Percentiles rank a stretch among this genome's conserved stretches.
Evolutionary conservation across 441 rosid species (phyloP).

Genomic region (Gossypium gossypioides): DNA sequence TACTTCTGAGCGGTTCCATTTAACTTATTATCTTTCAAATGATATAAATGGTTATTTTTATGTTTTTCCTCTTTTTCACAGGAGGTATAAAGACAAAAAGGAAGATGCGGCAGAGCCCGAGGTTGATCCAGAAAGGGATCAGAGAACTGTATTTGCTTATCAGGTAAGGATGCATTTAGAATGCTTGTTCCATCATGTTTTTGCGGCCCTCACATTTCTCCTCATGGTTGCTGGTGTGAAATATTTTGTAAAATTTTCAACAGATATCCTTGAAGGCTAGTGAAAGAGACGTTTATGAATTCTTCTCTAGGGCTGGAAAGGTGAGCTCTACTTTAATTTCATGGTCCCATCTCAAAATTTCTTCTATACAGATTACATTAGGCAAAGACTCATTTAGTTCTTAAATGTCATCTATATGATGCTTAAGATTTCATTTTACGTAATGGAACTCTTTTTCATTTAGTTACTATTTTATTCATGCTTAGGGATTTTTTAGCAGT

Average conservation of each 20-base stretch:
- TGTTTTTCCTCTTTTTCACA: slow-evolving; percentile 30
- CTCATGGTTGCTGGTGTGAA: not conserved
- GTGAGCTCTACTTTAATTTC: slow-evolving; percentile 31
- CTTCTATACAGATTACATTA: not conserved
- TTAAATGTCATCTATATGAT: not conserved
- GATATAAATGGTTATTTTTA: slow-evolving; percentile 12
- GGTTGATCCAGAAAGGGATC: slow-evolving; percentile 97
- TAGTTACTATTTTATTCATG: not conserved
- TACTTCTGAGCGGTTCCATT: not conserved
- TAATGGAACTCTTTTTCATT: not conserved
- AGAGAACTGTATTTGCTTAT: slow-evolving; percentile 95
- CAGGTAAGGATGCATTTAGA: slow-evolving; percentile 42
- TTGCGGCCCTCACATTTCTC: not conserved
- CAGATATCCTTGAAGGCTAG: slow-evolving; percentile 92
- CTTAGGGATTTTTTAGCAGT: not conserved
- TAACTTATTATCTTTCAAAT: not conserved
- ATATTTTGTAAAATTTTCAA: slow-evolving; percentile 5
- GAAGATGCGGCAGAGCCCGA: slow-evolving; percentile 74
- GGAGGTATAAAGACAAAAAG: slow-evolving; percentile 75
- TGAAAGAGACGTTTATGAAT: slow-evolving; percentile 90
- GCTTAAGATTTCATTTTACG: not conserved
- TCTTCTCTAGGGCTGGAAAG: slow-evolving; percentile 97
- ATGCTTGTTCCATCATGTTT: not conserved
- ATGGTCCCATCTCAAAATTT: not conserved
- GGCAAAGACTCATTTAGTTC: not conserved